Evolutionary conservation across 2,329 filamentous ascomycete species (phyloP).

Genomic region (Exophiala phaeomuriformis): DNA sequence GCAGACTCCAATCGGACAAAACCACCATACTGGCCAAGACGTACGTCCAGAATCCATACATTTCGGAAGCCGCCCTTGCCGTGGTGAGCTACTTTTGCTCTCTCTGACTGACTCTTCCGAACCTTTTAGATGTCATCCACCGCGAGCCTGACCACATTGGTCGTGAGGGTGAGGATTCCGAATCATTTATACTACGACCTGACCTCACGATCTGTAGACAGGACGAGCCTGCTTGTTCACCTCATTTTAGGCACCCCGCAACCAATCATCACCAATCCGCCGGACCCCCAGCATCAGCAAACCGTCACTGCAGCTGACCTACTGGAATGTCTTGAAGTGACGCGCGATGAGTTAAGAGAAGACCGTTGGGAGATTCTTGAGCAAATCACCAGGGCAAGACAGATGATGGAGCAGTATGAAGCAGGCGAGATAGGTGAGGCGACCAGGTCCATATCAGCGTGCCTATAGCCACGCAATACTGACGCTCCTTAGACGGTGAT

Average conservation of each 20-base stretch:
- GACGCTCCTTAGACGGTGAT: conserved; percentile 19
- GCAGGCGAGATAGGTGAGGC: conserved; percentile 23
- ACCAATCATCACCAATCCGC: conserved; percentile 17
- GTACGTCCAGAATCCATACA: conserved; percentile 6
- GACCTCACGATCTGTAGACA: conserved; percentile 21
- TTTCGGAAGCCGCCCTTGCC: neutral
- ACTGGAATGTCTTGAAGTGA: conserved; percentile 21
- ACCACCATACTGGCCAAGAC: conserved; percentile 31
- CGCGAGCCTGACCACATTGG: conserved; percentile 44
- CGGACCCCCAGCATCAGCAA: conserved; percentile 10
- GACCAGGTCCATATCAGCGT: neutral
- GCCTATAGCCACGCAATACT: neutral
- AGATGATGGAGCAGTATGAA: conserved; percentile 24
- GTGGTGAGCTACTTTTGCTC: neutral
- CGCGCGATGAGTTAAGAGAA: conserved; percentile 20
- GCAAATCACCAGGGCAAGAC: conserved; percentile 21
- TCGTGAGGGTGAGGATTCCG: conserved; percentile 38
- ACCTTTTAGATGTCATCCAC: conserved; percentile 40
- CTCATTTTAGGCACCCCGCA: conserved; percentile 25
- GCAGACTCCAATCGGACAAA: conserved; percentile 41
- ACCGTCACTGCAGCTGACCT: conserved; percentile 21
- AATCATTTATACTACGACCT: neutral
- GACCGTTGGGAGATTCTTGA: conserved; percentile 21
- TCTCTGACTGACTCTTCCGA: conserved; percentile 31
- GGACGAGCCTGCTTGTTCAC: conserved; percentile 26